phyloP scores from a whole-genome alignment of 2,329 filamentous ascomycete genomes.

The Didymella lethalis region DNA sequence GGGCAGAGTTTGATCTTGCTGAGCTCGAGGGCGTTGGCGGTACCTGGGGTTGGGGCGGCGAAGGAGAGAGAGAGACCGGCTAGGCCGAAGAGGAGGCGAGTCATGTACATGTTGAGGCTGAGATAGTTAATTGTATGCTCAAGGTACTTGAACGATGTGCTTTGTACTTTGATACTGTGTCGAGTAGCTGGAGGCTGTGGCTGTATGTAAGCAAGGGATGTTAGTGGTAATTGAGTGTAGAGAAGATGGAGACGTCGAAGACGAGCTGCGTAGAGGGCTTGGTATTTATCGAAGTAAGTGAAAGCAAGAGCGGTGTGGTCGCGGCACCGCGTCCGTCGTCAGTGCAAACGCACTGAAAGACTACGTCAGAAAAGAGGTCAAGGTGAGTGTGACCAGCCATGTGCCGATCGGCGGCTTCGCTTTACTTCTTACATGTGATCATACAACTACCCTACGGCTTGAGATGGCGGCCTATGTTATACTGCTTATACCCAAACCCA shows the following conservation, averaged over 20 bases:
- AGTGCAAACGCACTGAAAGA: neutral
- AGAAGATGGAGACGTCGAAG: neutral
- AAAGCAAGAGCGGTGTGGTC: neutral
- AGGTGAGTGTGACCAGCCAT: neutral
- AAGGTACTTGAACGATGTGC: neutral
- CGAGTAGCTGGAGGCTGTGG: neutral
- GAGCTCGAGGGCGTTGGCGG: neutral
- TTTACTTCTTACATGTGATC: neutral
- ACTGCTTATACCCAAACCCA: conserved; percentile 48
- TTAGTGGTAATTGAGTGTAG: neutral
- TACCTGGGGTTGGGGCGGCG: neutral
- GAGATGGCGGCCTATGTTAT: conserved; percentile 45
- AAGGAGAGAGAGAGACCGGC: neutral
- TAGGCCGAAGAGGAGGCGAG: conserved; percentile 3
- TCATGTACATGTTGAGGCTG: neutral
- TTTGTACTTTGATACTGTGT: neutral
- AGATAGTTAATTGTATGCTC: no score
- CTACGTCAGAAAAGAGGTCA: neutral
- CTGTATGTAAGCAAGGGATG: neutral
- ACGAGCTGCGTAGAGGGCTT: neutral
- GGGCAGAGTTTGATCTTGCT: neutral
- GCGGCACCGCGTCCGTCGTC: neutral
- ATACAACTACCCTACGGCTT: conserved; percentile 27
- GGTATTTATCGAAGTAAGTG: neutral
- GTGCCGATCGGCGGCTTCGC: neutral